Percentiles rank a stretch among this genome's conserved stretches.
phyloP scores from a whole-genome alignment of 2,329 filamentous ascomycete species.

The Pseudopyricularia cyperi region DNA sequence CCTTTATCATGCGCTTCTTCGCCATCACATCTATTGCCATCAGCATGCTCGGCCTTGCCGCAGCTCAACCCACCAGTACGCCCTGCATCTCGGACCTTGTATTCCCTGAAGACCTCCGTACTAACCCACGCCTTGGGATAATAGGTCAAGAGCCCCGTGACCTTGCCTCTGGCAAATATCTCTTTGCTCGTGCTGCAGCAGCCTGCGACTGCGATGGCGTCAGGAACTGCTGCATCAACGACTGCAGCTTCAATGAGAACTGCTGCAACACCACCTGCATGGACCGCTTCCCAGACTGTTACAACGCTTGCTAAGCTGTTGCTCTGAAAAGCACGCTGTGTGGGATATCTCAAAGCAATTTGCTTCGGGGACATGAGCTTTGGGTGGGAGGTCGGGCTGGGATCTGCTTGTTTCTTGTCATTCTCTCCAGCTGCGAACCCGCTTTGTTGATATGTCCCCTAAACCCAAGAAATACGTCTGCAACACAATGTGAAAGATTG shows the following conservation, averaged over 20 bases:
- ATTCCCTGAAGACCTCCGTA: background rate
- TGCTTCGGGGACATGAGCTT: too few species aligned
- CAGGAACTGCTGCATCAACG: conserved; percentile 16
- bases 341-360: too few species aligned
- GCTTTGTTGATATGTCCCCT: too few species aligned
- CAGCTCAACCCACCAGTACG: background rate
- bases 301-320: background rate
- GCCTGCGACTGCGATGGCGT: background rate
- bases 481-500: too few species aligned
- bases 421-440: too few species aligned
- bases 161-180: background rate
- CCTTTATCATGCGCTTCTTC: background rate
- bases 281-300: background rate
- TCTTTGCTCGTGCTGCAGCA: background rate
- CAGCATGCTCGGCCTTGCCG: background rate
- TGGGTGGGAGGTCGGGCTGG: too few species aligned
- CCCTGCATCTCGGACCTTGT: background rate
- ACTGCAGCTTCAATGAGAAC: conserved; percentile 16
- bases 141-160: background rate
- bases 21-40: background rate
- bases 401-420: too few species aligned
- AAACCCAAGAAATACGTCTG: too few species aligned
- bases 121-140: background rate
- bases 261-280: conserved; percentile 6
- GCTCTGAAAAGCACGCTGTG: background rate